Evolutionary conservation across 2,329 filamentous ascomycete species (phyloP), one percentile per base, ranked within the genome.

Genomic region (Fusarium chaquense): DNA sequence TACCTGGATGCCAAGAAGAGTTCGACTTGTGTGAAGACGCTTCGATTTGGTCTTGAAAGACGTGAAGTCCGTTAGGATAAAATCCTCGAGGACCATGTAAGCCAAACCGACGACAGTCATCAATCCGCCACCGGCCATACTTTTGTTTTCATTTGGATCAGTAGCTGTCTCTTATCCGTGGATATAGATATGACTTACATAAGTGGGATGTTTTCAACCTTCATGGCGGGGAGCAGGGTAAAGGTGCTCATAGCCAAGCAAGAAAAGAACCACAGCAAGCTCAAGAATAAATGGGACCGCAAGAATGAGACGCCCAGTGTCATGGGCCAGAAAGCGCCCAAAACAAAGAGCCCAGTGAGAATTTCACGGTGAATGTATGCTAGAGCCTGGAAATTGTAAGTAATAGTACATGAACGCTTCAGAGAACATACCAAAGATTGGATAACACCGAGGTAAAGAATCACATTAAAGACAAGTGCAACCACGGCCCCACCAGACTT

Each of bases 301-400:
- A 98, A 70, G 74, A 99, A 98, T 0, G 84, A 83, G 28, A 86
- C 75, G 1, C 96, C 95, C 71, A 96, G 92, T 1, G 89, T 83
- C 1, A 86, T 72, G 1, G 96, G 96, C 92, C 94, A 99, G 44
- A 92, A 84, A 1, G 90, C 87, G 5, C 89, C 94, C 5, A 94
- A 71, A 28, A 94, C 75, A 76, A 94, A 99, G 58, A 95, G 88
- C 1, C 88, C 82, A 0, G 95, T 97, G 73, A 97, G 91, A 26
- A 98, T 89, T 76, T 97, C 91, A 41, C 96, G 90, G 73, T 95
- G 87, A 59, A 97, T 97, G 78, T 99, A 99, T 52, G 93, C 94
- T 81, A 97, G 85, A 24, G 96, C 94, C 93, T 96, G 51, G 16
- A n/a, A 38, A 26, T 41, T 26, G 52, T 74, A 58, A 67, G 61